A percentile compares a stretch with the other conserved stretches of the same genome.
phyloP scores from a whole-genome alignment of 2,329 filamentous ascomycete genomes.

The Trichoderma lentiforme region DNA sequence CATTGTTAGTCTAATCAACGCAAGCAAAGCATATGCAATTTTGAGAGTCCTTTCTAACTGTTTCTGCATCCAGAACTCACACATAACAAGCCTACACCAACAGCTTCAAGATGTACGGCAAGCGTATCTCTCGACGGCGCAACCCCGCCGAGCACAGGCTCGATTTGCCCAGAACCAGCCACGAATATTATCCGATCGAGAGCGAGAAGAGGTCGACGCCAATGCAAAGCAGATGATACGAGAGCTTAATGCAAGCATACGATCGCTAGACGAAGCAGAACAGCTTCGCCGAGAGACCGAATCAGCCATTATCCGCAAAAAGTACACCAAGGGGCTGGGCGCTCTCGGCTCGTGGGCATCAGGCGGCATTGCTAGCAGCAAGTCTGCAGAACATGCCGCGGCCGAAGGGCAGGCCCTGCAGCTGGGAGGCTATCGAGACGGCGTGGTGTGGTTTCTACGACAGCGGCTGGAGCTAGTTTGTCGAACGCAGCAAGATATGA shows the following conservation, averaged over 20 bases:
- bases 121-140: slow-evolving; percentile 82
- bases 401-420: slow-evolving; percentile 70
- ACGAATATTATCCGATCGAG: slow-evolving; percentile 68
- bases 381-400: slow-evolving; percentile 61
- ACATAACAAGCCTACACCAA: slow-evolving; percentile 74
- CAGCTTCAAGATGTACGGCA: slow-evolving; percentile 83
- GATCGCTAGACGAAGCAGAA: slow-evolving; percentile 76
- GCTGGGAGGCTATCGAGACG: slow-evolving; percentile 70
- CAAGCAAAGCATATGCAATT: not conserved
- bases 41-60: not conserved
- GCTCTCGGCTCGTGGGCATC: slow-evolving; percentile 65
- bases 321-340: slow-evolving; percentile 63
- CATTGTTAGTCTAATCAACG: slow-evolving; percentile 7
- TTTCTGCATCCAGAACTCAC: slow-evolving; percentile 61
- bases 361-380: slow-evolving; percentile 45
- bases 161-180: slow-evolving; percentile 43
- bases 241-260: slow-evolving; percentile 79
- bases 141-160: slow-evolving; percentile 56
- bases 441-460: slow-evolving; percentile 78
- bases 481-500: slow-evolving; percentile 81
- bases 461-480: slow-evolving; percentile 73
- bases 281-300: slow-evolving; percentile 75
- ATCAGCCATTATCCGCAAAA: slow-evolving; percentile 66
- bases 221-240: slow-evolving; percentile 82
- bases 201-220: slow-evolving; percentile 83